Base-by-base conservation (phyloP, 192 early-diverging fungal genomes). In the Coemansia sp. region DNA sequence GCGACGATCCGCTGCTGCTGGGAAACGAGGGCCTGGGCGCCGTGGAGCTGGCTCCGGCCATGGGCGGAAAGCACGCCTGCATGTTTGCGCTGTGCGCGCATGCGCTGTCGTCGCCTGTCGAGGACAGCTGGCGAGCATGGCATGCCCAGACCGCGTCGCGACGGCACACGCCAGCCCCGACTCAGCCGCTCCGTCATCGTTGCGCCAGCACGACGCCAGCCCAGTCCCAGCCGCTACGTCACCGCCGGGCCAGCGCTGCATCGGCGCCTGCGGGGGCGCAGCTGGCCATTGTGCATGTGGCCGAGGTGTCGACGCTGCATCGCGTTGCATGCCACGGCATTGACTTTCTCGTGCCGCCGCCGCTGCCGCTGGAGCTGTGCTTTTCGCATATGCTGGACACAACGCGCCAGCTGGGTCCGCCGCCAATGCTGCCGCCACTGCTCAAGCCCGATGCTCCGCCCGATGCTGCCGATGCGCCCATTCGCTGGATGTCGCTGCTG, bases 1-100 rank as follows among this genome's bases (percentile, higher is more conserved):
- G 59, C 6, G 76, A 79, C 68, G 76, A 79, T 20, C 76, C 76
- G 60, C 64, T 66, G 44, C 68, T 73, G 23, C 64, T 79, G 8
- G 76, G 76, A 48, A 79, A 79, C 76, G 76, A 79, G 61, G 76
- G 76, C 26, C 71, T 79, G 51, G 76, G 76, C 36, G 26, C 55
- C 5, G 76, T 79, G 14, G 71, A 73, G 62, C 56, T 79, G 55
- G 76, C 71, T 3, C n/a, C 51, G 4, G 67, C 69, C 55, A 64
- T 62, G 25, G 47, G 44, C n/a, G 38, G 48, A 15, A 44, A 48
- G 11, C 64, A 62, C 17, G 58, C 50, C 31, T 63, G 76, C 48
- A 53, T 79, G 36, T 74, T 73, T 73, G 76, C 76, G 47, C 60
- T 79, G 56, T 79, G 76, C 52, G 76, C 76, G n/a, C 76, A 79